A percentile compares a stretch with the other conserved stretches of the same genome.
phyloP scores from a whole-genome alignment of 352 stramenopile genomes.

The Phytopythium cucurbitacearum region DNA sequence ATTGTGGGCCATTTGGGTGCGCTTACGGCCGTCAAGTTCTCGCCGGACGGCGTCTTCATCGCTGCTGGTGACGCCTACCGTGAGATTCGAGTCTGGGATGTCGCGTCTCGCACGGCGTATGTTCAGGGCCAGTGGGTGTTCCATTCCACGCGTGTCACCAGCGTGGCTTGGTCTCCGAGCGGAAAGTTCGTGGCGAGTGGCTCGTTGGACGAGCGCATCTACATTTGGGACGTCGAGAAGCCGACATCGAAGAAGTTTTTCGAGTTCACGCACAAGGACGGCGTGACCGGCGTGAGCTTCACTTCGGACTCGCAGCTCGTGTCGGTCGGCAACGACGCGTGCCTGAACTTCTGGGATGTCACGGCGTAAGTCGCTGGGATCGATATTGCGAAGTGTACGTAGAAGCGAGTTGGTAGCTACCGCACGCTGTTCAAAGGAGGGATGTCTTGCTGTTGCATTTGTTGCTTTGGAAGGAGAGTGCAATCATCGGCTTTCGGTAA shows the following conservation, averaged over 20 bases:
- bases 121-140: slow-evolving; percentile 94
- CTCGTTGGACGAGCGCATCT: slow-evolving; percentile 94
- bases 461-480: too few relatives aligned
- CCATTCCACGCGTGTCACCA: slow-evolving; percentile 93
- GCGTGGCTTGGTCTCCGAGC: slow-evolving; percentile 91
- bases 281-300: slow-evolving; percentile 71
- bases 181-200: slow-evolving; percentile 90
- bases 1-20: slow-evolving; percentile 72
- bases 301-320: slow-evolving; percentile 66
- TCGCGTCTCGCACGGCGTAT: slow-evolving; percentile 72
- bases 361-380: slow-evolving; percentile 15
- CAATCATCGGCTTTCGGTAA: too few relatives aligned
- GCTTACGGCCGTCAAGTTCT: slow-evolving; percentile 80
- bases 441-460: too few relatives aligned
- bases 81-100: slow-evolving; percentile 89
- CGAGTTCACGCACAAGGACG: slow-evolving; percentile 82
- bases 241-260: slow-evolving; percentile 62
- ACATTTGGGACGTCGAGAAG: slow-evolving; percentile 92
- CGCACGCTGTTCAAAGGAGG: too few relatives aligned
- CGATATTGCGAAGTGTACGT: not conserved
- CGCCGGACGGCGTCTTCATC: slow-evolving; percentile 75
- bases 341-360: slow-evolving; percentile 75
- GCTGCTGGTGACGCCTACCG: slow-evolving; percentile 86
- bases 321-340: slow-evolving; percentile 79
- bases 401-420: not conserved